Conservation (phyloP, 176 grass and related monocot species). For the Triticum urartu region DNA sequence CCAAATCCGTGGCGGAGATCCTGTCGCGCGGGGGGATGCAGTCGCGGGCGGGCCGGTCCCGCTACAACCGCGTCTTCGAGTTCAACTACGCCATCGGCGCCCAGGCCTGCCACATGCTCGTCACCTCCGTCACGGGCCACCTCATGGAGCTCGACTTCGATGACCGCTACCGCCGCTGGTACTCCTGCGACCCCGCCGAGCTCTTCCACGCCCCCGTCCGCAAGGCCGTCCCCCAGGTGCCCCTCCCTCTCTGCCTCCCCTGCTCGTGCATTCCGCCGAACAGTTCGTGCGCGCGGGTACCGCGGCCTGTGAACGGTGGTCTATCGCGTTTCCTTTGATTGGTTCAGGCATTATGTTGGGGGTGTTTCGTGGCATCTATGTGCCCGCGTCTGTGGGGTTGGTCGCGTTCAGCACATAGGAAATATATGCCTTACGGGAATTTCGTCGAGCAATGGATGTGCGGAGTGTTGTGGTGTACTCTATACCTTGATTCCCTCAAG, state of each 20-base stretch:
- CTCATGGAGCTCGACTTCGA: conserved; percentile 98
- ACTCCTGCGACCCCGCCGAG: conserved; percentile 84
- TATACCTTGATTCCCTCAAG: neutral
- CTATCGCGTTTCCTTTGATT: neutral
- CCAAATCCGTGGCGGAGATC: conserved; percentile 86
- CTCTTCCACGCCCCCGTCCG: conserved; percentile 84
- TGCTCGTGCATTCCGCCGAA: conserved; percentile 13
- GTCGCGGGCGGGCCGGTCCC: conserved; percentile 64
- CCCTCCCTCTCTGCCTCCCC: neutral
- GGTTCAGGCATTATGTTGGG: neutral
- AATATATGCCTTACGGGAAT: neutral
- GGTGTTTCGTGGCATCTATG: neutral
- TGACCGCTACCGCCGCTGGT: conserved; percentile 78
- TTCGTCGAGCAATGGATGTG: neutral
- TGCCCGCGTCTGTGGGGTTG: neutral
- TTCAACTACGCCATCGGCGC: conserved; percentile 68
- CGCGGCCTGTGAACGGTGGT: neutral
- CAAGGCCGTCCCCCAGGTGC: conserved; percentile 80
- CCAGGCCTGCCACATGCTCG: conserved; percentile 65
- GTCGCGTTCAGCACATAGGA: neutral
- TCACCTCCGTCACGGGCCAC: conserved; percentile 97
- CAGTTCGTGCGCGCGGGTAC: neutral
- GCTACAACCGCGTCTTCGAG: conserved; percentile 91
- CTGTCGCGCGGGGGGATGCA: conserved; percentile 69
- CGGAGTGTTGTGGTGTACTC: neutral